Percentiles rank a stretch among this genome's conserved stretches.
These are phyloP conservation scores for Mycena chlorophos DNA, from an alignment of 768 basidiomycete genomes.

Conservation along the genomic window DNA sequence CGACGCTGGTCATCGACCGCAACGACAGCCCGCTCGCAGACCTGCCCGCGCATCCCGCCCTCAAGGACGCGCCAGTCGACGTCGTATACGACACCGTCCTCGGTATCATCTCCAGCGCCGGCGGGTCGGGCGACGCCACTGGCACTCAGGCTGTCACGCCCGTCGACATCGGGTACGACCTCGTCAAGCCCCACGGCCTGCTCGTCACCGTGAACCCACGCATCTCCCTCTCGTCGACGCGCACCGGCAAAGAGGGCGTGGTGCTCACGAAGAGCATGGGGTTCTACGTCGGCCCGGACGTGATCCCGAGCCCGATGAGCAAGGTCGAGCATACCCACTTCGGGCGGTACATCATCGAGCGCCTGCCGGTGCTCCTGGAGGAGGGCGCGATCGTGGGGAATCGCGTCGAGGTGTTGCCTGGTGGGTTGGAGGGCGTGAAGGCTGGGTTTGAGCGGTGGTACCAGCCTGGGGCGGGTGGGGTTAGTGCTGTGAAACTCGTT, in stretches of 20 bases:
- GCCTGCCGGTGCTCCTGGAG: constrained; percentile 9
- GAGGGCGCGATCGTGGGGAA: constrained; percentile 4
- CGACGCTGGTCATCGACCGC: constrained; percentile 35
- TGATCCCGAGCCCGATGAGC: constrained; percentile 8
- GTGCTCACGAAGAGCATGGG: not conserved
- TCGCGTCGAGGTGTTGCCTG: constrained; percentile 25
- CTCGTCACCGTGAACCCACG: constrained; percentile 11
- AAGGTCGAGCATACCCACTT: not conserved
- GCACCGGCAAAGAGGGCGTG: not conserved
- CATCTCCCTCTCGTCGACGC: not conserved
- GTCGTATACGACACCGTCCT: constrained; percentile 1
- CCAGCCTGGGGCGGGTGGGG: constrained; percentile 16
- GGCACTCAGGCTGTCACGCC: not conserved
- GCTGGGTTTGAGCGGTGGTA: constrained; percentile 25
- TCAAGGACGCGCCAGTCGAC: not conserved
- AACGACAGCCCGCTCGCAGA: not conserved
- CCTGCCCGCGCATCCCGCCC: not conserved
- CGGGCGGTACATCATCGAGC: constrained; percentile 1
- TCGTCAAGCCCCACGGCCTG: constrained; percentile 22
- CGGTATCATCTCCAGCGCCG: not conserved
- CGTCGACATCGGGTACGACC: constrained; percentile 16
- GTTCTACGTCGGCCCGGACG: not conserved
- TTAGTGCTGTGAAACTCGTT: constrained; percentile 31
- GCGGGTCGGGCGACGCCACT: no score
- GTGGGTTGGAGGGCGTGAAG: constrained; percentile 26